Conservation (phyloP, 2,329 filamentous ascomycete species). For the Xylariaceae sp. region DNA sequence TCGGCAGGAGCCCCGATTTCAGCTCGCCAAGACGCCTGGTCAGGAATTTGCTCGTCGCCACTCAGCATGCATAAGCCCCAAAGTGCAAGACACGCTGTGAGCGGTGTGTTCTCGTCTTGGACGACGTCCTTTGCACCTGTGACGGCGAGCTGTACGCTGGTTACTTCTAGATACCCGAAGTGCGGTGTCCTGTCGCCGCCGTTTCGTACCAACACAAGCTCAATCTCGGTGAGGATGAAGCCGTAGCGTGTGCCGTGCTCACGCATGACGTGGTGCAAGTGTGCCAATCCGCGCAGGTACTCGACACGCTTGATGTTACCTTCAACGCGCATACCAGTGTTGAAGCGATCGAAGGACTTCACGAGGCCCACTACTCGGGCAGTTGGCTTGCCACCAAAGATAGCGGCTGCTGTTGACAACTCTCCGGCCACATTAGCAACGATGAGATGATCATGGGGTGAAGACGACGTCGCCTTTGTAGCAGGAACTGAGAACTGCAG, state of each 20-base stretch:
- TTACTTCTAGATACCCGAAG: slow-evolving; percentile 84
- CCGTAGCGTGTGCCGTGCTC: slow-evolving; percentile 91
- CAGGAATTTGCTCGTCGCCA: slow-evolving; percentile 54
- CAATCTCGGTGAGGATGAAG: slow-evolving; percentile 94
- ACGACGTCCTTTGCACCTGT: slow-evolving; percentile 33
- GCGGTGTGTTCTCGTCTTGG: slow-evolving; percentile 38
- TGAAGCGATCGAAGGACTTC: slow-evolving; percentile 90
- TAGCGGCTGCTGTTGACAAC: slow-evolving; percentile 50
- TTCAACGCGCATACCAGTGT: slow-evolving; percentile 87
- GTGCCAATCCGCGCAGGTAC: slow-evolving; percentile 81
- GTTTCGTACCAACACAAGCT: slow-evolving; percentile 83
- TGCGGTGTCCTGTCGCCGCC: slow-evolving; percentile 68
- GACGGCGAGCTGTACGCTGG: slow-evolving; percentile 54
- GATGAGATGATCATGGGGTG: slow-evolving; percentile 55
- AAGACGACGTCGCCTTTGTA: slow-evolving; percentile 26
- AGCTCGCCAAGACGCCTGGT: slow-evolving; percentile 60
- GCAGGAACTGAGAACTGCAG: slow-evolving; percentile 48
- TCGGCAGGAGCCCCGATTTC: slow-evolving; percentile 74
- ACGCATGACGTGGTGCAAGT: slow-evolving; percentile 87
- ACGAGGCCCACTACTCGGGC: slow-evolving; percentile 63
- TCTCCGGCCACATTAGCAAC: slow-evolving; percentile 59
- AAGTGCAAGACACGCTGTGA: slow-evolving; percentile 69
- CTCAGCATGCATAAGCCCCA: slow-evolving; percentile 75
- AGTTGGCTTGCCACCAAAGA: slow-evolving; percentile 45
- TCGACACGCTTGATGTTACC: slow-evolving; percentile 80